phyloP scores from a whole-genome alignment of 2,329 filamentous ascomycete genomes.

The Zelopaecilomyces penicillatus region DNA sequence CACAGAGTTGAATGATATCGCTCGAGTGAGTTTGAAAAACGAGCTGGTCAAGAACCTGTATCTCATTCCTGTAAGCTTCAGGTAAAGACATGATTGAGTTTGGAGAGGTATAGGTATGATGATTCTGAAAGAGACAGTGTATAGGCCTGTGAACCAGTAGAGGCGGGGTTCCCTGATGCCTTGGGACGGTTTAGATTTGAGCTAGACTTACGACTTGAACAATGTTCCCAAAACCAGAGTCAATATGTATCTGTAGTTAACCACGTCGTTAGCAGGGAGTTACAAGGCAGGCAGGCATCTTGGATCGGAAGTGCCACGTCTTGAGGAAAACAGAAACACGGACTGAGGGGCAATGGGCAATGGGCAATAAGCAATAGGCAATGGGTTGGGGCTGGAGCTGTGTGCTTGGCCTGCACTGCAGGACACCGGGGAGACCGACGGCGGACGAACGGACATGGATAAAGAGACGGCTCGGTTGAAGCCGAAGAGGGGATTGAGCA shows the following conservation, averaged over 20 bases:
- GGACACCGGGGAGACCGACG: conserved; percentile 10
- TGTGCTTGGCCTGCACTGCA: conserved; percentile 7
- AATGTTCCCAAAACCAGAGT: conserved; percentile 7
- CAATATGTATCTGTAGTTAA: conserved; percentile 9
- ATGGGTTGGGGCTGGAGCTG: conserved; percentile 1
- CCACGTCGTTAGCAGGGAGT: conserved; percentile 7
- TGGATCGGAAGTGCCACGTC: conserved; percentile 7
- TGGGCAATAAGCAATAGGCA: not conserved
- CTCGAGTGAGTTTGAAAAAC: conserved; percentile 48
- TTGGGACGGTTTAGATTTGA: not conserved
- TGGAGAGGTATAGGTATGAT: conserved; percentile 5
- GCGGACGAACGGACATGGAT: conserved; percentile 5
- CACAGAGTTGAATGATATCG: conserved; percentile 63
- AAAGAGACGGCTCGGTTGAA: conserved; percentile 7
- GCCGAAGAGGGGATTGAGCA: conserved; percentile 3
- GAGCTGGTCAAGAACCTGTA: conserved; percentile 55
- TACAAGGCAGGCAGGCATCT: conserved; percentile 5
- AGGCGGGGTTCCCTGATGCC: no score
- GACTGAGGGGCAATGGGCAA: conserved; percentile 6
- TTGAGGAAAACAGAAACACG: conserved; percentile 4
- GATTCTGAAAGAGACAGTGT: not conserved
- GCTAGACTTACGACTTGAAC: conserved; percentile 8
- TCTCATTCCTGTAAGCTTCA: conserved; percentile 51
- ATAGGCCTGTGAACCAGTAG: no score
- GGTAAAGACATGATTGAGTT: conserved; percentile 35